A percentile compares a stretch with the other conserved stretches of the same genome.
These are phyloP conservation scores for Lecanicillium sp. DNA, from an alignment of 2,329 filamentous ascomycete genomes.

Conservation along the genomic window DNA sequence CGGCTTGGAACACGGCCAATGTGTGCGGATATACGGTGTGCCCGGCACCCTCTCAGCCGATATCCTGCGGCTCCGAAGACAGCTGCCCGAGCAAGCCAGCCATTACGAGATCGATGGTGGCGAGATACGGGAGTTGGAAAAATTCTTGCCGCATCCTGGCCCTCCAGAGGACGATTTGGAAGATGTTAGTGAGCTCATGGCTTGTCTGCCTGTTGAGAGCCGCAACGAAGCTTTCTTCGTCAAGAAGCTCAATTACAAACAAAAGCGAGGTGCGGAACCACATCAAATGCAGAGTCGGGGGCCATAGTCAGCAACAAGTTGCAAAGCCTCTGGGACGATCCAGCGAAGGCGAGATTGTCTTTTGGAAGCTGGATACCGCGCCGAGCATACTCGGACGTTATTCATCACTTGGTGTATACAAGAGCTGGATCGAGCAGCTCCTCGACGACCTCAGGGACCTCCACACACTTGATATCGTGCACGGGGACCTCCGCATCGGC, in stretches of 20 bases:
- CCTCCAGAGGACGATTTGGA: neutral
- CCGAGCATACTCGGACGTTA: slow-evolving; percentile 1
- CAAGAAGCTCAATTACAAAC: slow-evolving; percentile 24
- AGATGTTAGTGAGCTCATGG: neutral
- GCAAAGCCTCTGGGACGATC: neutral
- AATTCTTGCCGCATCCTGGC: neutral
- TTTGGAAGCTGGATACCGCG: neutral
- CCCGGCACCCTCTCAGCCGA: slow-evolving; percentile 21
- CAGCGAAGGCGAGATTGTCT: neutral
- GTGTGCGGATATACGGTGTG: slow-evolving; percentile 19
- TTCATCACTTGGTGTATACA: slow-evolving; percentile 15
- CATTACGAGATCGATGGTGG: neutral
- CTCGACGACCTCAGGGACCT: slow-evolving; percentile 20
- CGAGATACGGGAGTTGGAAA: neutral
- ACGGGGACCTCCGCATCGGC: slow-evolving; percentile 21
- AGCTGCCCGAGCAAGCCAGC: slow-evolving; percentile 14
- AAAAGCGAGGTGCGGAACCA: slow-evolving; percentile 23
- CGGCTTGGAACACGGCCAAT: slow-evolving; percentile 14
- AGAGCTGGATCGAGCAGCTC: slow-evolving; percentile 21
- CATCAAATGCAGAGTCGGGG: slow-evolving; percentile 19
- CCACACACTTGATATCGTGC: slow-evolving; percentile 23
- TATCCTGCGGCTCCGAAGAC: slow-evolving; percentile 18
- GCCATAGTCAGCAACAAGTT: neutral
- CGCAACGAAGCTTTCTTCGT: slow-evolving; percentile 20
- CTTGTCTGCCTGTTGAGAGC: slow-evolving; percentile 20